phyloP scores from a whole-genome alignment of 768 basidiomycete species.

The Cubamyces lactineus region DNA sequence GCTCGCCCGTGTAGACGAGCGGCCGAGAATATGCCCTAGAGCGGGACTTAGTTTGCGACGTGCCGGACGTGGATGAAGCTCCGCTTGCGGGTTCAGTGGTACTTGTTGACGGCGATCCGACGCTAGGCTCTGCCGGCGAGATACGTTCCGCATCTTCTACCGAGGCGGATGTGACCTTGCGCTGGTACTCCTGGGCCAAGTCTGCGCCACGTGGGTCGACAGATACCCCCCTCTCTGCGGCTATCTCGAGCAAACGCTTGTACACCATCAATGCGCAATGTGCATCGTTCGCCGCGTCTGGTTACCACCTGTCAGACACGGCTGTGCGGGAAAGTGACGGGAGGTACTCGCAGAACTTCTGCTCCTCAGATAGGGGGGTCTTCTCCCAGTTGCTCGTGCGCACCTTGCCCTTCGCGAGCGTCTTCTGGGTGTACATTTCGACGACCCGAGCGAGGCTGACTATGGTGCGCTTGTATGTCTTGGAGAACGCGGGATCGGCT shows the following conservation, averaged over 20 bases:
- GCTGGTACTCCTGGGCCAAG: constrained; percentile 27
- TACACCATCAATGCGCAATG: constrained; percentile 51
- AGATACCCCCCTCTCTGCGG: constrained; percentile 26
- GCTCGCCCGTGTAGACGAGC: not conserved
- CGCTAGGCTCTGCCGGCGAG: no score
- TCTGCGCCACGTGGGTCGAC: constrained; percentile 35
- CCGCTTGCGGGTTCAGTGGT: not conserved
- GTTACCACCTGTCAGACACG: not conserved
- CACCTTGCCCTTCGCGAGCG: constrained; percentile 48
- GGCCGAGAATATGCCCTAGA: not conserved
- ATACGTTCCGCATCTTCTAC: not conserved
- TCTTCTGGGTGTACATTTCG: constrained; percentile 42
- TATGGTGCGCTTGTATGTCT: constrained; percentile 40
- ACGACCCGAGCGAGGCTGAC: constrained; percentile 50
- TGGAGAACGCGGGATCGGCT: constrained; percentile 42
- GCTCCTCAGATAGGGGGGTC: constrained; percentile 38
- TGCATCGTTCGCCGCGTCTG: constrained; percentile 58
- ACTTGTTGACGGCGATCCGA: not conserved
- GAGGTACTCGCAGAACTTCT: constrained; percentile 35
- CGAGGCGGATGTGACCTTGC: not conserved
- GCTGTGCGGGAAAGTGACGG: constrained; percentile 5
- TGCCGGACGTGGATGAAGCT: not conserved
- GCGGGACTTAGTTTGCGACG: not conserved
- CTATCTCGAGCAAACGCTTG: constrained; percentile 40
- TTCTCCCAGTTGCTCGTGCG: constrained; percentile 52